phyloP scores from a whole-genome alignment of 495 filamentous ascomycete species.

The Penicillium cinerascens region DNA sequence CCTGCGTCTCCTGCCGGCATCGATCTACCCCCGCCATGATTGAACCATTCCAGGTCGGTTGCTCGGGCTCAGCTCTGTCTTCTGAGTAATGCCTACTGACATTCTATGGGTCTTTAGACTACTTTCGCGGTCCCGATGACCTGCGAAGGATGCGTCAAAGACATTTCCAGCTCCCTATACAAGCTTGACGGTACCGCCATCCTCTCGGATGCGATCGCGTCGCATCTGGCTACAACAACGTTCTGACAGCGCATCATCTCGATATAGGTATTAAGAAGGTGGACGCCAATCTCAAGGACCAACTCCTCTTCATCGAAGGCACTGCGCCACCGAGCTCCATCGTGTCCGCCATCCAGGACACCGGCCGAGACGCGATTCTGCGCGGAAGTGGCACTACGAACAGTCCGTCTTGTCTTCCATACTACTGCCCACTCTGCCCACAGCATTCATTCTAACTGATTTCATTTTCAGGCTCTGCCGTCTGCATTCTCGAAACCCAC shows the following conservation, averaged over 20 bases:
- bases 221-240: background rate
- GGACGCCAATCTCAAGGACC: conserved; percentile 45
- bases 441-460: background rate
- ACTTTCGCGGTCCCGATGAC: conserved; percentile 92
- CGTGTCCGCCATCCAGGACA: conserved; percentile 80
- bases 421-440: conserved; percentile 3
- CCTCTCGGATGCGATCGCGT: background rate
- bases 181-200: conserved; percentile 60
- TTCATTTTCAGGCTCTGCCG: conserved; percentile 68
- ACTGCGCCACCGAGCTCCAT: conserved; percentile 82
- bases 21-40: conserved; percentile 44
- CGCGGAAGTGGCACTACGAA: conserved; percentile 83
- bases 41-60: conserved; percentile 55
- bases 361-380: conserved; percentile 90
- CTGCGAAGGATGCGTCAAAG: conserved; percentile 82
- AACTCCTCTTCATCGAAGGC: conserved; percentile 45
- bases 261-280: conserved; percentile 46
- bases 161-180: conserved; percentile 70
- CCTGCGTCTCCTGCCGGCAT: background rate
- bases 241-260: background rate
- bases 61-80: background rate
- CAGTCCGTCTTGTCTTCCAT: conserved; percentile 52
- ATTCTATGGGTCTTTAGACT: conserved; percentile 51
- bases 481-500: conserved; percentile 95
- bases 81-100: conserved; percentile 1